A percentile compares a stretch with the other conserved stretches of the same genome.
These are phyloP conservation scores for Blumeria graminis DNA, from an alignment of 2,329 filamentous ascomycete species.

Conservation along the genomic window DNA sequence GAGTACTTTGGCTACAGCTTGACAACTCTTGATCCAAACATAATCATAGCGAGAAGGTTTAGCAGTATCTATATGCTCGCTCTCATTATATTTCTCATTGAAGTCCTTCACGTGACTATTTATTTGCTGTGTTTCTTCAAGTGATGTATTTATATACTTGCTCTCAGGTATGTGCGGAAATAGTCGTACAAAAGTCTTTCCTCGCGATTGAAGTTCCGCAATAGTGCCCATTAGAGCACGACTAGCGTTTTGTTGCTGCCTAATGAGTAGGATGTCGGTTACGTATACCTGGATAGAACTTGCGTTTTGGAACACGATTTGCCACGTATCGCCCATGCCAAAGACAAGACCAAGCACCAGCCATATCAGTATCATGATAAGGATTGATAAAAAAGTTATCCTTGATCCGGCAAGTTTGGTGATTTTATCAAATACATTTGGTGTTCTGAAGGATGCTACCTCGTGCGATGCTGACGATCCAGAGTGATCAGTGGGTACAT, in stretches of 20 bases:
- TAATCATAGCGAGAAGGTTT: conserved; percentile 3
- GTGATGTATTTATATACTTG: conserved; percentile 8
- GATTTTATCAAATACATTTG: conserved; percentile 11
- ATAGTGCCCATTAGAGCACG: conserved; percentile 13
- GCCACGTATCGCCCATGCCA: conserved; percentile 16
- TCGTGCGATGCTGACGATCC: conserved; percentile 2
- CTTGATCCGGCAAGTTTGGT: conserved; percentile 13
- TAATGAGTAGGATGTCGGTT: conserved; percentile 18
- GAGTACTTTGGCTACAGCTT: conserved; percentile 8
- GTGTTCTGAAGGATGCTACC: conserved; percentile 3
- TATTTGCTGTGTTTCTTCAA: conserved; percentile 10
- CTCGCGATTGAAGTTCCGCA: conserved; percentile 16
- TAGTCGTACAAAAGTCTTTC: conserved; percentile 14
- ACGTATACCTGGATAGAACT: conserved; percentile 18
- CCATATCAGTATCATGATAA: conserved; percentile 15
- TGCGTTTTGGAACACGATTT: conserved; percentile 17
- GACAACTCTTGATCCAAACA: conserved; percentile 5
- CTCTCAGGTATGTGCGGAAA: conserved; percentile 11
- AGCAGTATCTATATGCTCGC: background rate
- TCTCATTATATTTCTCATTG: conserved; percentile 3
- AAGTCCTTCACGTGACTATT: conserved; percentile 13
- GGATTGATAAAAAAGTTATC: conserved; percentile 13
- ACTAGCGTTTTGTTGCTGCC: conserved; percentile 17
- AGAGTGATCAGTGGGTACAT: background rate
- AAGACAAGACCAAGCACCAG: conserved; percentile 14